Evolutionary conservation across 1,284 basidiomycete genomes (phyloP), one percentile per base, ranked within the genome.

Genomic region (Boletus holoroseus): DNA sequence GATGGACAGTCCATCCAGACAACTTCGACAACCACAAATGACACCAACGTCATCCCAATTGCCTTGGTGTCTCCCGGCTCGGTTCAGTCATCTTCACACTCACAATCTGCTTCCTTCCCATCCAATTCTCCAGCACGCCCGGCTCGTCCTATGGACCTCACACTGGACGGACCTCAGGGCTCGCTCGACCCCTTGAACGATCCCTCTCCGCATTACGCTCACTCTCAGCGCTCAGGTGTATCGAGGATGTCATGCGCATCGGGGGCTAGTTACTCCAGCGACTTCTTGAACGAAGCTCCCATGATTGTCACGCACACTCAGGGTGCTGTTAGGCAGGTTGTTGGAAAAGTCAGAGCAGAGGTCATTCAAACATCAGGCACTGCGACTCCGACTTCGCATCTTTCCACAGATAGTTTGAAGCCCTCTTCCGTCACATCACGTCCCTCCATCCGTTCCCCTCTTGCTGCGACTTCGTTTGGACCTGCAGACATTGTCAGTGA

Each of bases 21-120:
- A 15, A 73, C 74, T 1, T 79, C 78, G 15, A 81, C 82, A 18
- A 76, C 79, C 47, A 84, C 85, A 11, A 83, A 85, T 63, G 78
- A 78, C 35, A 87, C 88, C 13, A 90, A 91, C 61, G 88, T 88
- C 57, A 91, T 91, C 50, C 88, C 88, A 53, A 91, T 90, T 56
- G 86, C 86, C 5, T 74, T 90, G 46, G 83, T 89, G 32, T 71
- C 83, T n/a, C 78, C 84, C 18, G 77, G 78, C 16, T 75, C 76
- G 8, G 66, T 68, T 32, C 61, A 60, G 16, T 59, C 67, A 24
- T 60, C 66, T 45, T 53, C 60, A 36, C 68, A 47, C 16, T 62
- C 64, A 16, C 60, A 59, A 42, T 58, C 61, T 3, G 44, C 45
- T 11, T 40, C 58, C 61, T 55, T 67, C 60, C 35, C 35, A 57